Conservation (phyloP, 2,329 filamentous ascomycete genomes). For the Claviceps sp. region DNA sequence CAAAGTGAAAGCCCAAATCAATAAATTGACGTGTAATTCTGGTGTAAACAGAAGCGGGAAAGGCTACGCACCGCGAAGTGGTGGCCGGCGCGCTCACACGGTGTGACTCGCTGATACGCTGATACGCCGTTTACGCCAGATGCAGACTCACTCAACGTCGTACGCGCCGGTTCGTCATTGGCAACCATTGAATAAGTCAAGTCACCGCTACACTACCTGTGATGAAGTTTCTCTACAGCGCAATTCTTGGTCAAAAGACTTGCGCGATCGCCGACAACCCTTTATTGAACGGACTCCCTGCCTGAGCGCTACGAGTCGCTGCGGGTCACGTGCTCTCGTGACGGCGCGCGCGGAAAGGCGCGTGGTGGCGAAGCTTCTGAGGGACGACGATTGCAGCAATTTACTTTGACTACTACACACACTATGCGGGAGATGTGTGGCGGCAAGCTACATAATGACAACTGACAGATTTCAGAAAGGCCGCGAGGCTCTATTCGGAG, state of each 20-base stretch:
- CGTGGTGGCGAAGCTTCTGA: background rate
- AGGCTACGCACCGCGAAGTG: background rate
- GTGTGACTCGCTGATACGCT: background rate
- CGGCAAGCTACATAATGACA: constrained; percentile 19
- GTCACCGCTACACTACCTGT: no score
- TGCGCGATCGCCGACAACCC: background rate
- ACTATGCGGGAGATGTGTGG: background rate
- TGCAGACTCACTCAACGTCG: no score
- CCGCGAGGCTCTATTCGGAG: constrained; percentile 26
- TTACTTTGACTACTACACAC: background rate
- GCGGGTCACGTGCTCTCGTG: background rate
- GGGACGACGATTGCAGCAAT: background rate
- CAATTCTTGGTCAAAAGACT: no score
- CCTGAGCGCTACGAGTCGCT: no score
- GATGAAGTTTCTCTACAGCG: no score
- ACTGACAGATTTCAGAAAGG: constrained; percentile 24
- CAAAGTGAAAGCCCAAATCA: background rate
- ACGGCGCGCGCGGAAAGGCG: background rate
- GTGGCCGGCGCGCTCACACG: background rate
- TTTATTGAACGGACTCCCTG: no score
- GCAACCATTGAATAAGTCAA: background rate
- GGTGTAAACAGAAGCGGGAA: background rate
- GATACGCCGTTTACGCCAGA: background rate
- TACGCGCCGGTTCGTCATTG: background rate
- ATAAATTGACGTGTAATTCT: background rate